Evolutionary conservation across 1,139 yeast genomes (phyloP).

Genomic region (Candida mesenterica): DNA sequence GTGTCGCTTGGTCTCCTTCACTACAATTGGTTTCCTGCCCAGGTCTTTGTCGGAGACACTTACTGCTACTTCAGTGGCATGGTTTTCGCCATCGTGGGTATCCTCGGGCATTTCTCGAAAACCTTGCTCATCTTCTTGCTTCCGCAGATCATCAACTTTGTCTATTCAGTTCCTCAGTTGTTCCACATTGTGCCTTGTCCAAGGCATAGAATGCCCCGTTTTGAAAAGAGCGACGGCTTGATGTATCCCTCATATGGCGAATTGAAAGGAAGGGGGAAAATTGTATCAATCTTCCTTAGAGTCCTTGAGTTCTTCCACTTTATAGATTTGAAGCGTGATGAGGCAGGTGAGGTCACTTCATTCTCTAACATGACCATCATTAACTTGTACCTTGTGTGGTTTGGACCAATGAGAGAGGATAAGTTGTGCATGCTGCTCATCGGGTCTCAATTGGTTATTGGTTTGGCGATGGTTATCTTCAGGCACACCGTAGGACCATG

Average conservation of each 20-base stretch:
- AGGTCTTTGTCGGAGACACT: conserved; percentile 95
- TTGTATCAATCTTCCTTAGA: conserved; percentile 28
- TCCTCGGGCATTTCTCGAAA: conserved; percentile 92
- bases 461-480: conserved; percentile 62
- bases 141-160: conserved; percentile 87
- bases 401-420: conserved; percentile 90
- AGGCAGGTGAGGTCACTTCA: conserved; percentile 34
- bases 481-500: conserved; percentile 87
- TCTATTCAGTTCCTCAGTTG: conserved; percentile 87
- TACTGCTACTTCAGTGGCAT: conserved; percentile 97
- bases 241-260: conserved; percentile 64
- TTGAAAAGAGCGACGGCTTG: conserved; percentile 63
- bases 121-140: conserved; percentile 80
- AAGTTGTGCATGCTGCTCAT: conserved; percentile 60
- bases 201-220: conserved; percentile 85
- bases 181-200: conserved; percentile 90
- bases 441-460: conserved; percentile 60
- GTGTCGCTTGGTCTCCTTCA: conserved; percentile 74
- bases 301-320: conserved; percentile 46
- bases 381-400: conserved; percentile 76
- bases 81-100: conserved; percentile 97
- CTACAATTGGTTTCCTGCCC: conserved; percentile 88
- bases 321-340: conserved; percentile 45
- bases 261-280: conserved; percentile 13
- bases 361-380: conserved; percentile 86